These are phyloP conservation scores for Coniella vitis DNA, from an alignment of 2,329 filamentous ascomycete genomes.

Conservation along the genomic window DNA sequence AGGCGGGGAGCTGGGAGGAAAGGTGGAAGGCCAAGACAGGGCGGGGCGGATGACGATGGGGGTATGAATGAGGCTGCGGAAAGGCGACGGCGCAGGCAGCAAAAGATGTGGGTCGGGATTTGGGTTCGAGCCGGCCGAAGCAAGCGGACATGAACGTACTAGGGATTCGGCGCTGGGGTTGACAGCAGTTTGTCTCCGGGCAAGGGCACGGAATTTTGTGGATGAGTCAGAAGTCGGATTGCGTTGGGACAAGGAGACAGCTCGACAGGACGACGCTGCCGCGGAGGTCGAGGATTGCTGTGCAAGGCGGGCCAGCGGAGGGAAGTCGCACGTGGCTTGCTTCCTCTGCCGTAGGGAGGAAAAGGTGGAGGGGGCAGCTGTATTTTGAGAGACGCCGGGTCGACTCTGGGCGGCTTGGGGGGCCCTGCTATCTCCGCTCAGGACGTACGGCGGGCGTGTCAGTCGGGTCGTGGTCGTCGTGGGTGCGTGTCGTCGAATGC, in stretches of 20 bases:
- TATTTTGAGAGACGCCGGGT: too few relatives aligned
- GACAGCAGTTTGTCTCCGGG: neutral
- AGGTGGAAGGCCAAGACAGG: neutral
- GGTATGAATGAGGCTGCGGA: neutral
- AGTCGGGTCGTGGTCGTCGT: too few relatives aligned
- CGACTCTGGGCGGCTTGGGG: too few relatives aligned
- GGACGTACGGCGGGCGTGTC: too few relatives aligned
- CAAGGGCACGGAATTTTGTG: neutral
- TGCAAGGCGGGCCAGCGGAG: too few relatives aligned
- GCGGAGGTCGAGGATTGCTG: too few relatives aligned
- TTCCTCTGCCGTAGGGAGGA: too few relatives aligned
- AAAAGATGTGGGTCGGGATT: neutral
- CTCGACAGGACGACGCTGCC: too few relatives aligned
- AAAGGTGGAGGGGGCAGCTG: too few relatives aligned
- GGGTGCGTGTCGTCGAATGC: too few relatives aligned
- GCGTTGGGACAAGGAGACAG: neutral
- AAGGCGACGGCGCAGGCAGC: slow-evolving; percentile 11
- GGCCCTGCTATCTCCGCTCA: too few relatives aligned
- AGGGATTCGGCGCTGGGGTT: slow-evolving; percentile 2
- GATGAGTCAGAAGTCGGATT: neutral
- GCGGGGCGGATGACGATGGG: slow-evolving; percentile 15
- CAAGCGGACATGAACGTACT: neutral
- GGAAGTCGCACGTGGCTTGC: too few relatives aligned
- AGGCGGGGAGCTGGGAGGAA: slow-evolving; percentile 4
- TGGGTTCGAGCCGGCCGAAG: neutral